Conservation (phyloP, 176 grass and related monocot species). For the Aegilops umbellulata region DNA sequence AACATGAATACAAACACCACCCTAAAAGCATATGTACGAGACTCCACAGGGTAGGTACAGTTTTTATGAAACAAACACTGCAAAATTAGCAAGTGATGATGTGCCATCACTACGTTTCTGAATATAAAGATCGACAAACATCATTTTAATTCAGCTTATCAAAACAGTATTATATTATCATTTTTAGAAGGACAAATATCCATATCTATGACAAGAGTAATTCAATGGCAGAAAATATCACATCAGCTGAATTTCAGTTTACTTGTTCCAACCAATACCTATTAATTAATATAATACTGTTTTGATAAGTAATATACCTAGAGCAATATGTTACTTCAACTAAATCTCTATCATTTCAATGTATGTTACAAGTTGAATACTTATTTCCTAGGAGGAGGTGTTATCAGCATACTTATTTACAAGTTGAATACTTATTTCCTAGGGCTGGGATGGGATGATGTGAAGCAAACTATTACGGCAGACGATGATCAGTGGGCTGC, state of each 20-base stretch:
- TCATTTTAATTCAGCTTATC: neutral
- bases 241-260: neutral
- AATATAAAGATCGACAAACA: neutral
- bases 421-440: no score
- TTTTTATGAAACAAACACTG: neutral
- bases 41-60: neutral
- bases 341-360: neutral
- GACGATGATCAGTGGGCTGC: no score
- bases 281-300: neutral
- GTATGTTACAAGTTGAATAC: no score
- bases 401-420: neutral
- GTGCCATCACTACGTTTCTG: neutral
- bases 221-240: neutral
- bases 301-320: neutral
- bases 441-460: no score
- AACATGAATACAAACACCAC: neutral
- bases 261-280: constrained; percentile 11
- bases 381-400: neutral
- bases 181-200: no score
- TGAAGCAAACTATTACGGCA: no score
- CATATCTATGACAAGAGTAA: neutral
- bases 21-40: neutral
- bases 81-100: neutral
- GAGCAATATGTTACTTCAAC: neutral
- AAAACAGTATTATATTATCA: no score